Evolutionary conservation across 1,284 basidiomycete species (phyloP), one percentile per base, ranked within the genome.

Genomic region (Heliocybe sulcata): DNA sequence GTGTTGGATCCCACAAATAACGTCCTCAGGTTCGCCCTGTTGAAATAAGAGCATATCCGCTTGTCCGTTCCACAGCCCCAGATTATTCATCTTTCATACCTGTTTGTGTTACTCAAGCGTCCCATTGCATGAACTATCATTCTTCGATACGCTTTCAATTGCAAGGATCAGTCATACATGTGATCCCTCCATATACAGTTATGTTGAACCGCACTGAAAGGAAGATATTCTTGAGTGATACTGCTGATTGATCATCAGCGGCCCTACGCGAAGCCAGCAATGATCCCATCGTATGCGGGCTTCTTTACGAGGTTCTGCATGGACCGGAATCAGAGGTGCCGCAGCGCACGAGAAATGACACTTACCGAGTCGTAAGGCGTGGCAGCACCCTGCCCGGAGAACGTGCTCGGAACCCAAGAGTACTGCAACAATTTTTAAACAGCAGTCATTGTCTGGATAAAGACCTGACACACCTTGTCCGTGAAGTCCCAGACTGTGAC

Each of bases 401-500:
- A 71, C 10, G 67, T 67, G 2, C 58, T 55, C 1, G 71, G 69
- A 8, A 72, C 63, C 67, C 67, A 71, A 3, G 69, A 71, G 56
- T 67, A 70, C 65, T 49, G 27, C 22, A 26, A 20, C 3, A 16
- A 6, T 26, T 4, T 49, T 29, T 25, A 57, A 45, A 22, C 48
- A 19, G n/a, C n/a, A 19, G 23, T 35, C 12, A 33, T 10, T 27
- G 25, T 6, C 14, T 38, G 25, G 20, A 52, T 26, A 20, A 29
- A 25, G 47, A 27, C 8, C 8, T n/a, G 12, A 6, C 47, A 26
- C n/a, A 49, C 47, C 47, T 75, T 76, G 64, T 79, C 77, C 4
- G 75, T 77, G 60, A 63, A 78, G 62, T 78, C 78, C 78, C 78
- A 80, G 29, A 78, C 60, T 0, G 77, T 79, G 51, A 77, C 65